Evolutionary conservation across 208 protist genomes (phyloP).

Genomic region (Herpetomonas samuelpessoai): DNA sequence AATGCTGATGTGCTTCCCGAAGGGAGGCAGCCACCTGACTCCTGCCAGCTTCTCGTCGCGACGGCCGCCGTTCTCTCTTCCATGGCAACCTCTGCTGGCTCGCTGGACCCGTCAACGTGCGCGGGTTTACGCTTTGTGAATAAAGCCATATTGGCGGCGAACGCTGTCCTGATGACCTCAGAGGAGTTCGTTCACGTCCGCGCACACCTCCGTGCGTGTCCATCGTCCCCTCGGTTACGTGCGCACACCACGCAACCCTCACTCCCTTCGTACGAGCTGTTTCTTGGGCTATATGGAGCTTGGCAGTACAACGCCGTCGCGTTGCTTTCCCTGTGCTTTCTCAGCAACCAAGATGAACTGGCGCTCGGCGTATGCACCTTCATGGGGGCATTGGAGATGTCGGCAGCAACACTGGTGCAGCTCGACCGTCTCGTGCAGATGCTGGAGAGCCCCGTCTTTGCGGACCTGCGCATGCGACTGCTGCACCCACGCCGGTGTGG

Average conservation of each 20-base stretch:
- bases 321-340: conserved; percentile 89
- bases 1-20: no score
- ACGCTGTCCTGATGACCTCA: conserved; percentile 84
- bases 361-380: conserved; percentile 50
- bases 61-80: no score
- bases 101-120: no score
- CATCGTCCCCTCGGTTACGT: neutral
- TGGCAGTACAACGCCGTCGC: conserved; percentile 93
- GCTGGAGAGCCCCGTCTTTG: conserved; percentile 95
- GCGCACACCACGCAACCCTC: neutral
- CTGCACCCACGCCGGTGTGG: conserved; percentile 79
- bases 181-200: conserved; percentile 86
- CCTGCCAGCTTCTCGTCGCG: no score
- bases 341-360: conserved; percentile 86
- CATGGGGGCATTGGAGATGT: conserved; percentile 85
- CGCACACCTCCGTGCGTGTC: conserved; percentile 40
- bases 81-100: no score
- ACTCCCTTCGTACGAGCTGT: conserved; percentile 23
- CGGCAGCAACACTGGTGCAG: conserved; percentile 90
- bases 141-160: conserved; percentile 63
- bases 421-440: conserved; percentile 96
- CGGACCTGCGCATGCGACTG: conserved; percentile 90
- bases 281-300: conserved; percentile 61
- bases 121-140: conserved; percentile 57
- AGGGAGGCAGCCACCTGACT: no score